These are phyloP conservation scores for Moesziomyces sp. DNA, from an alignment of 1,284 basidiomycete species.

Conservation along the genomic window DNA sequence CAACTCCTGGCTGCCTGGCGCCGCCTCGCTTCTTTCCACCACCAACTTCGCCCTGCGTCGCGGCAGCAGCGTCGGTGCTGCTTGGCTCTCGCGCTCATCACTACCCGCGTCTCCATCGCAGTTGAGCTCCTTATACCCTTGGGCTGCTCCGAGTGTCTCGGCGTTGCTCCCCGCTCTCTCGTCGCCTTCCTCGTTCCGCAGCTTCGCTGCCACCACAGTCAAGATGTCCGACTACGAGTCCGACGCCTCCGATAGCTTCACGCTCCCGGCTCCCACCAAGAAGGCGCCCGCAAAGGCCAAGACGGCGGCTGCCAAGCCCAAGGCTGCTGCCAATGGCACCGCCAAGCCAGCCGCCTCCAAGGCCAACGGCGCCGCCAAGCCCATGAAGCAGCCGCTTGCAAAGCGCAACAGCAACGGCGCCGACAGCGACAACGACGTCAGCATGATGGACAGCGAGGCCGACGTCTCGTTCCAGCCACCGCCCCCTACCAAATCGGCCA, in stretches of 20 bases:
- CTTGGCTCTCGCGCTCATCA: neutral
- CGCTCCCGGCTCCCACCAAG: conserved; percentile 56
- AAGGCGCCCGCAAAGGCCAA: conserved; percentile 70
- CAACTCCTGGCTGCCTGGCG: conserved; percentile 40
- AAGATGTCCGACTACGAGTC: conserved; percentile 45
- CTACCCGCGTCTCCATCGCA: neutral
- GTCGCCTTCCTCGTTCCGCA: neutral
- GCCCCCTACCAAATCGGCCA: conserved; percentile 21
- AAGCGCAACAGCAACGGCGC: conserved; percentile 73
- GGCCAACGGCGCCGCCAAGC: conserved; percentile 73
- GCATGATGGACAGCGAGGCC: conserved; percentile 49
- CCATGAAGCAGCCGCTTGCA: conserved; percentile 72
- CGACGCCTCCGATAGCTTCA: conserved; percentile 32
- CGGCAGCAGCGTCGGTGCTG: conserved; percentile 1
- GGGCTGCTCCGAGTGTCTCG: neutral
- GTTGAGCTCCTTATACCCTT: conserved; percentile 14
- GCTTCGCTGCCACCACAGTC: conserved; percentile 12
- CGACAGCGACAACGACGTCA: conserved; percentile 70
- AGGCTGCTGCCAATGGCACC: conserved; percentile 21
- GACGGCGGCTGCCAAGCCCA: conserved; percentile 23
- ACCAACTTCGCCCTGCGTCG: neutral
- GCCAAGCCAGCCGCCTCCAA: conserved; percentile 70
- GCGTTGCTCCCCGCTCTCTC: neutral
- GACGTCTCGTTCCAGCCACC: conserved; percentile 43
- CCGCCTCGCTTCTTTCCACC: conserved; percentile 22